Conservation (phyloP, 176 grass and related monocot genomes). For the Bolboschoenus planiculmis region DNA sequence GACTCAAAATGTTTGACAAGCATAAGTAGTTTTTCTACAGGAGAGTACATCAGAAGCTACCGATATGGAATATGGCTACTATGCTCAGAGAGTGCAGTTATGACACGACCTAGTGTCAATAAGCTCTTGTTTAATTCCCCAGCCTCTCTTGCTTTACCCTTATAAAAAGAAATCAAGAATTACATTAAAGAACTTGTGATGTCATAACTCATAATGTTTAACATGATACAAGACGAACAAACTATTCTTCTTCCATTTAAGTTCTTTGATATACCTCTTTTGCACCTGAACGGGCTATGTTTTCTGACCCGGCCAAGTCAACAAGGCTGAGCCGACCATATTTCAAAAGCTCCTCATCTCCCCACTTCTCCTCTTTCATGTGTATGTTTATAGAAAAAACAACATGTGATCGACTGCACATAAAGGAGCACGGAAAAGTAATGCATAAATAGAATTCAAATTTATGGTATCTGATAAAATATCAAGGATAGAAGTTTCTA, state of each 20-base stretch:
- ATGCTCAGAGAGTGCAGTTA: constrained; percentile 77
- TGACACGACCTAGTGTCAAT: constrained; percentile 86
- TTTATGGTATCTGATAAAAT: neutral
- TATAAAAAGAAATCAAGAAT: constrained; percentile 32
- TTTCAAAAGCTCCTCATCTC: constrained; percentile 63
- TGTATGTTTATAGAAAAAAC: constrained; percentile 87
- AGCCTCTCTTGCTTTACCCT: constrained; percentile 85
- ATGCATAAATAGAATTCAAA: neutral
- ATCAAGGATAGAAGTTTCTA: neutral
- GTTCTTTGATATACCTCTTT: constrained; percentile 57
- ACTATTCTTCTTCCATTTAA: constrained; percentile 8
- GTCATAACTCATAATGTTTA: constrained; percentile 7
- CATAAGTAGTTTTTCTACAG: neutral
- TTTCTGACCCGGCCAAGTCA: constrained; percentile 92
- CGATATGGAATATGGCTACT: constrained; percentile 81
- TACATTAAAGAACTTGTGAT: constrained; percentile 13
- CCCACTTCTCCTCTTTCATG: constrained; percentile 55
- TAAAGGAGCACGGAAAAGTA: constrained; percentile 3
- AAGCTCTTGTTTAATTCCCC: constrained; percentile 92
- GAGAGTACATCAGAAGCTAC: constrained; percentile 29
- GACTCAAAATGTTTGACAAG: constrained; percentile 3
- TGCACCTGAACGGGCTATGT: constrained; percentile 69
- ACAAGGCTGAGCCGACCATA: constrained; percentile 85
- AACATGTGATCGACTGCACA: constrained; percentile 77
- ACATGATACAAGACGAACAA: neutral